Base-by-base conservation (phyloP, 768 basidiomycete species). In the Termitomyces heimii region DNA sequence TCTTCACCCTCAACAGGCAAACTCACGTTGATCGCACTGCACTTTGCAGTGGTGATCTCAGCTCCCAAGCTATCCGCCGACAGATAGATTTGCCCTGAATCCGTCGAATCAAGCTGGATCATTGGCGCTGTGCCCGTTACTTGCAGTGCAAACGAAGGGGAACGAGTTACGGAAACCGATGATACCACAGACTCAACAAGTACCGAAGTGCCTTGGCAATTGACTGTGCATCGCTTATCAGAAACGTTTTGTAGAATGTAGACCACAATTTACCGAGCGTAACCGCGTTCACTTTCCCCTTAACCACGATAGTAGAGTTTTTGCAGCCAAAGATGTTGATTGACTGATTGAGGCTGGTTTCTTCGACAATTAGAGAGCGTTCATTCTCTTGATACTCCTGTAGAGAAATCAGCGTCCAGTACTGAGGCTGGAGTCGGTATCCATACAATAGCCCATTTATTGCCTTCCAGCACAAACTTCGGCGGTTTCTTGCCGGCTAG, bases 321-420 rank as follows among this genome's bases (percentile, higher is more conserved):
- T 94, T 97, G 79, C 94, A 97, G 13, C 85, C 87, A 69, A 85
- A 98, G 47, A 98, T 75, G 70, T 93, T 95, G 57, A 99, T 83
- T 4, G 83, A 83, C 55, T 99, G 95, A 65, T 75, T 88, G 54
- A 94, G 75, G 67, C 88, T 87, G 16, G 78, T 85, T 16, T 94
- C 75, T 7, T 91, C 86, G 18, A 99, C 81, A 2, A 83, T 79
- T 54, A 99, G 73, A 14, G 73, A 71, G 5, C 76, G 70, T 62
- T 94, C 89, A 63, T 86, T 87, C 70, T 99, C 97, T 71, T 92
- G 86, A 68, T 93, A 87, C 77, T 99, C 96, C 96, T 98, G 39
- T 32, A 28, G 13, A 31, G 31, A 24, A 32, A 47, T 61, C 28
- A 57, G 50, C 45, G 14, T 24, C 14, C 5, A 40, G 26, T 16